Conservation (phyloP, 2,329 filamentous ascomycete species). For the Fusarium sp. region DNA sequence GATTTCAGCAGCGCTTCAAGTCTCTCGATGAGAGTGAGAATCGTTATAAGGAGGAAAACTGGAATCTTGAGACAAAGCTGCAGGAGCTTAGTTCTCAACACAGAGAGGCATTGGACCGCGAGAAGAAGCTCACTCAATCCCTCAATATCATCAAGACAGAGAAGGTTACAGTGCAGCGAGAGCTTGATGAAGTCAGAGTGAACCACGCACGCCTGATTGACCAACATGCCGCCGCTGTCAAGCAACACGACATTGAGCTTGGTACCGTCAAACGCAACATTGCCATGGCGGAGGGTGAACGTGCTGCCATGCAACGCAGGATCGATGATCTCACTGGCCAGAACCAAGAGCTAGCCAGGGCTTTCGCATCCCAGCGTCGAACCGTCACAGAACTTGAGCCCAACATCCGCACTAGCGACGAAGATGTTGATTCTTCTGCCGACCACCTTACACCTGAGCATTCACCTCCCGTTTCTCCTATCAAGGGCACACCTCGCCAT, state of each 20-base stretch:
- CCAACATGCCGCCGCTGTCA: constrained; percentile 81
- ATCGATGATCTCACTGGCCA: constrained; percentile 89
- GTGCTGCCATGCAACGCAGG: constrained; percentile 82
- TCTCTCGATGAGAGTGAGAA: constrained; percentile 93
- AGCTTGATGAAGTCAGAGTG: constrained; percentile 90
- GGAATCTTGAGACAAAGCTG: constrained; percentile 93
- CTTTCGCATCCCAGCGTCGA: constrained; percentile 80
- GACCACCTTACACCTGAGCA: constrained; percentile 86
- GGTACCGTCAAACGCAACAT: constrained; percentile 86
- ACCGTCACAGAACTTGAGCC: constrained; percentile 75
- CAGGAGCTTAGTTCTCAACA: constrained; percentile 83
- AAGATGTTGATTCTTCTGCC: constrained; percentile 73
- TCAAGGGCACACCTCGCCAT: constrained; percentile 92
- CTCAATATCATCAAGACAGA: constrained; percentile 79
- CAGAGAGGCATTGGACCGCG: constrained; percentile 83
- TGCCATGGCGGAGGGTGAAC: constrained; percentile 82
- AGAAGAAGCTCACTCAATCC: constrained; percentile 82
- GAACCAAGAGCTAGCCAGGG: constrained; percentile 90
- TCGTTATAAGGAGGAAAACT: constrained; percentile 98
- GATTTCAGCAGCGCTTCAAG: constrained; percentile 82
- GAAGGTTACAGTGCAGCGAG: constrained; percentile 82
- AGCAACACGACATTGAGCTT: constrained; percentile 90
- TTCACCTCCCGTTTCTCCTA: constrained; percentile 89
- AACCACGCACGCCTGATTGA: constrained; percentile 83
- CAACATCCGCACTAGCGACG: constrained; percentile 69